A percentile compares a stretch with the other conserved stretches of the same genome.
These are phyloP conservation scores for Aspergillus tubingensis DNA, from an alignment of 2,329 filamentous ascomycete species.

Conservation along the genomic window DNA sequence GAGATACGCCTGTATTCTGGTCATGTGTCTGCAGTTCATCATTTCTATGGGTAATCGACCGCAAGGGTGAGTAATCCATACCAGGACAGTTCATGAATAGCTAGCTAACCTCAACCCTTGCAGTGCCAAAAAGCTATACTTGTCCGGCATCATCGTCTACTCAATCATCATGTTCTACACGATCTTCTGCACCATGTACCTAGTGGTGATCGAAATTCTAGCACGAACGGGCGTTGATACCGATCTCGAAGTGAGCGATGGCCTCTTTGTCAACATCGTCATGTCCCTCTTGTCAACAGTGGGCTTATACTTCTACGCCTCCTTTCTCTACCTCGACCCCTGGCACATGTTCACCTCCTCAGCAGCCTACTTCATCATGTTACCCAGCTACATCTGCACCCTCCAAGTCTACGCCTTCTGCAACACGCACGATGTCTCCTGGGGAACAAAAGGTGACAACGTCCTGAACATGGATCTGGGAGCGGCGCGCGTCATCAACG, in stretches of 20 bases:
- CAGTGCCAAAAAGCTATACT: conserved; percentile 80
- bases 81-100: background rate
- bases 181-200: conserved; percentile 83
- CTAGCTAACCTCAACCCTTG: conserved; percentile 12
- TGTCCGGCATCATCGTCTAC: conserved; percentile 87
- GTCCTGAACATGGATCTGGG: conserved; percentile 90
- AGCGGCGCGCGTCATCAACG: conserved; percentile 74
- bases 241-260: conserved; percentile 66
- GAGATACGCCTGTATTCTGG: conserved; percentile 79
- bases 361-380: conserved; percentile 85
- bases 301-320: conserved; percentile 95
- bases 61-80: conserved; percentile 63
- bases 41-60: conserved; percentile 93
- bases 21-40: conserved; percentile 95
- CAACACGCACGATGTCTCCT: conserved; percentile 98
- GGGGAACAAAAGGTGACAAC: conserved; percentile 99
- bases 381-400: conserved; percentile 94
- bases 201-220: conserved; percentile 79
- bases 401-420: conserved; percentile 98
- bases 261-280: conserved; percentile 92
- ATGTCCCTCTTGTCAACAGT: conserved; percentile 85
- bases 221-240: conserved; percentile 46
- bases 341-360: conserved; percentile 99
- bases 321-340: conserved; percentile 92
- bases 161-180: conserved; percentile 94